Percentiles rank a stretch among this genome's conserved stretches.
Conservation (phyloP, 106 monocot genomes). For the Acanthochlamys bracteata region DNA sequence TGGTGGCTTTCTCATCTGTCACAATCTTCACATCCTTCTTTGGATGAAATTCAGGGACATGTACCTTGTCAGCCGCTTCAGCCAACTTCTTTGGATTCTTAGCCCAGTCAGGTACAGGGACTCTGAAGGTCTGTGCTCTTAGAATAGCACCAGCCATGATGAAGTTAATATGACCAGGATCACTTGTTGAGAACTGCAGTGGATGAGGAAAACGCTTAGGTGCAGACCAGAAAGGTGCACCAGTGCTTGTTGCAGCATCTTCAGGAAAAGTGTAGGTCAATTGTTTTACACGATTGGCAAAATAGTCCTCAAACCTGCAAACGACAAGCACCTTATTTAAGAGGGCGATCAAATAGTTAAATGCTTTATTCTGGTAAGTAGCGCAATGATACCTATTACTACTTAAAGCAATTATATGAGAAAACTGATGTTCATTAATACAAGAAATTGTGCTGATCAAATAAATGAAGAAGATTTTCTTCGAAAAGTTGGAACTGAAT, state of each 20-base stretch:
- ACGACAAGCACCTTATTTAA: neutral
- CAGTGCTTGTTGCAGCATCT: conserved; percentile 62
- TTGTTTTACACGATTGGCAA: conserved; percentile 82
- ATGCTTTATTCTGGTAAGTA: neutral
- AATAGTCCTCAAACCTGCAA: conserved; percentile 92
- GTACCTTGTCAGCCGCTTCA: conserved; percentile 45
- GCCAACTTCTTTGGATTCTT: conserved; percentile 42
- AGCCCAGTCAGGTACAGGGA: conserved; percentile 68
- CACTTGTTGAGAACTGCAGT: conserved; percentile 55
- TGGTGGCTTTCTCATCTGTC: conserved; percentile 83
- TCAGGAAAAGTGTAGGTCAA: conserved; percentile 82
- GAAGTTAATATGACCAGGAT: conserved; percentile 63
- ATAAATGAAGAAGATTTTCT: no score
- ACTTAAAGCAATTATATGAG: no score
- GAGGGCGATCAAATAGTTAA: neutral
- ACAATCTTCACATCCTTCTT: conserved; percentile 69
- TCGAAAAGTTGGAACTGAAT: neutral
- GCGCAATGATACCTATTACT: no score
- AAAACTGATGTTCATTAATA: no score
- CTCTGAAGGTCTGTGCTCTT: conserved; percentile 72
- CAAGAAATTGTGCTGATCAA: no score
- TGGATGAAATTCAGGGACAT: conserved; percentile 72
- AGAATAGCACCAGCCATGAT: conserved; percentile 68
- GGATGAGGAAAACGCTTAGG: conserved; percentile 81
- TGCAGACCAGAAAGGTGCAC: conserved; percentile 80